Evolutionary conservation across 805 yeast species (phyloP), one percentile per base, ranked within the genome.

Genomic region (Candida succiphila): DNA sequence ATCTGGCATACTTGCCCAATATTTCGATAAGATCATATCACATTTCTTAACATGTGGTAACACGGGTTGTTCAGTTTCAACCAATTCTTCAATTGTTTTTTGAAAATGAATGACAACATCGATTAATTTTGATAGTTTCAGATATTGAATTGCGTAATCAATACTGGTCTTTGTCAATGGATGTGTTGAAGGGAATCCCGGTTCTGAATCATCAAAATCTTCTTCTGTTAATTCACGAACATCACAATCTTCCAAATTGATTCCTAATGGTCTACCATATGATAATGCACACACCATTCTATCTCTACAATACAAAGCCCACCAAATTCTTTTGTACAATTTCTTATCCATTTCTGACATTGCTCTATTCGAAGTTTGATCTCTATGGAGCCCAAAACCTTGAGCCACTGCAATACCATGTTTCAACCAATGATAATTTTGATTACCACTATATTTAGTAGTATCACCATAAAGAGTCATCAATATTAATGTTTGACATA

Each of bases 311-410:
- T 78, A 81, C 20, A 82, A 53, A 38, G 75, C 62, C 94, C 94
- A 82, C 87, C 88, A 83, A 12, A 80, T 63, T 28, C 87, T 61
- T 42, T 78, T 67, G 67, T 79, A 75, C 26, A 75, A 49, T 38
- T 70, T 70, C 32, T 44, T 52, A 12, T 44, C 48, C 31, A 33
- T 19, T 1, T 25, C 23, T 2, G 48, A 36, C 9, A 47, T 17
- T 2, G 36, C 37, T 10, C 32, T 21, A 14, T 35, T 27, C 3
- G 30, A 19, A 24, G 37, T 41, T 14, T 38, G 43, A 30, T 46
- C 72, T 41, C 84, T 63, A 51, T 84, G 92, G 43, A 84, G 61
- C 1, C 94, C 94, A 46, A 75, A 68, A 10, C 83, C 81, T 49
- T 80, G 87, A 2, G 88, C 88, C 32, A 77, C 60, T 9, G 77